These are phyloP conservation scores for Alliaria petiolata DNA, from an alignment of 345 rosid genomes.

Conservation along the genomic window DNA sequence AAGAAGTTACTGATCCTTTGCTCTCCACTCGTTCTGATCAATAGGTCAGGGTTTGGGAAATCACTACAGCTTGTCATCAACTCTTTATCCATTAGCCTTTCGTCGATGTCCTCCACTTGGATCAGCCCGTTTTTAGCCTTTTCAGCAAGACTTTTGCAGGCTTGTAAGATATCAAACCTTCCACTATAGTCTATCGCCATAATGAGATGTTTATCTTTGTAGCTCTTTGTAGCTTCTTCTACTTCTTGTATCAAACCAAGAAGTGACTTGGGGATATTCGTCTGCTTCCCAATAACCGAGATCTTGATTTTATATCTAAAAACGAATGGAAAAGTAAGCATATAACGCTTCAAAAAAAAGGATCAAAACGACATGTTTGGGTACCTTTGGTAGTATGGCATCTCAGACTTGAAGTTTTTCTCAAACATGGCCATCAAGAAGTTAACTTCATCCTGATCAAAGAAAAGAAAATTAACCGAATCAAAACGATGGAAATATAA, in stretches of 20 bases:
- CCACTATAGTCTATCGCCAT: conserved; percentile 66
- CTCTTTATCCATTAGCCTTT: conserved; percentile 48
- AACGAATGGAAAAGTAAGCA: neutral
- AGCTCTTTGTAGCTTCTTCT: conserved; percentile 42
- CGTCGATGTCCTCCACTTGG: conserved; percentile 44
- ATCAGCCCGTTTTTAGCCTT: conserved; percentile 42
- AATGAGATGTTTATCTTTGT: conserved; percentile 43
- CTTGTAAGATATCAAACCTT: conserved; percentile 50
- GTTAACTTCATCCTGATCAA: conserved; percentile 55
- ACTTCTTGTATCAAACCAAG: conserved; percentile 23
- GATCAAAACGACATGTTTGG: neutral
- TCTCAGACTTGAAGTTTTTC: conserved; percentile 34
- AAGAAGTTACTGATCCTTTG: conserved; percentile 65
- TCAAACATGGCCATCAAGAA: conserved; percentile 58
- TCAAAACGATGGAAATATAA: neutral
- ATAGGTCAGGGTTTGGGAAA: conserved; percentile 52
- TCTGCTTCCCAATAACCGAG: conserved; percentile 48
- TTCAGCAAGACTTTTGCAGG: conserved; percentile 48
- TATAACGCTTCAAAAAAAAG: neutral
- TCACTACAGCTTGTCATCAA: conserved; percentile 50
- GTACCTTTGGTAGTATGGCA: conserved; percentile 43
- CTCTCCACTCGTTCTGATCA: conserved; percentile 68
- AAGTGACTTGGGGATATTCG: conserved; percentile 41
- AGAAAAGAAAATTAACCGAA: neutral
- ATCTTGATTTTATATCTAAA: conserved; percentile 33